These are phyloP conservation scores for Inga leiocalycina DNA, from an alignment of 306 rosid genomes.

Conservation along the genomic window DNA sequence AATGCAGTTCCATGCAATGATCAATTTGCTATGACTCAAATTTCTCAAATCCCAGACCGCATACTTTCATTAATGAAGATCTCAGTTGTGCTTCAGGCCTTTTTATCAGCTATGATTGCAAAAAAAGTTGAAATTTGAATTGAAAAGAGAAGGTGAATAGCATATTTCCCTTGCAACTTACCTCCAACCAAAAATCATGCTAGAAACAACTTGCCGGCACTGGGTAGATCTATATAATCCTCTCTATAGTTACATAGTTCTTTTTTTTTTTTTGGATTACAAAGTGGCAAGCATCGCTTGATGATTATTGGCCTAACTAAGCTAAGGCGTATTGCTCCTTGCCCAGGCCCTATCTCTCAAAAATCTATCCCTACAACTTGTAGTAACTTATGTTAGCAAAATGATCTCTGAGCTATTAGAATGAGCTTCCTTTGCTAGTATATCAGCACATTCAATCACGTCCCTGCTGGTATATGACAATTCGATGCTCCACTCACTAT, in stretches of 20 bases:
- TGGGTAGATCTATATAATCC: conserved; percentile 4
- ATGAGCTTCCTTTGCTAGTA: no score
- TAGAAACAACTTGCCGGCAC: background rate
- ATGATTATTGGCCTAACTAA: no score
- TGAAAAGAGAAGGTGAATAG: conserved; percentile 5
- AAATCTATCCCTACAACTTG: no score
- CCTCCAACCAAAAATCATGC: background rate
- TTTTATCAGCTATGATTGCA: conserved; percentile 15
- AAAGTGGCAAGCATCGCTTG: no score
- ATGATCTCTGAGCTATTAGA: no score
- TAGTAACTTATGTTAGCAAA: no score
- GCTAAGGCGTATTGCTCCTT: no score
- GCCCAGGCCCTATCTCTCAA: no score
- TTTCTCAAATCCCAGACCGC: conserved; percentile 11
- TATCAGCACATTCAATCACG: no score
- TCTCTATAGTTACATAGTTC: background rate
- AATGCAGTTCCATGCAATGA: background rate
- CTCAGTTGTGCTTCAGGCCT: background rate
- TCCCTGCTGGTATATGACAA: no score
- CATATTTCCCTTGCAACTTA: conserved; percentile 13
- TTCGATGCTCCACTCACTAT: no score
- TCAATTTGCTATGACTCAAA: conserved; percentile 1
- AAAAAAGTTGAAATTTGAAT: background rate
- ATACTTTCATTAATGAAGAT: conserved; percentile 8
- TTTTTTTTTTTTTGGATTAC: no score